Evolutionary conservation across 176 grass and related monocot species (phyloP).

Genomic region (Juncus effusus): DNA sequence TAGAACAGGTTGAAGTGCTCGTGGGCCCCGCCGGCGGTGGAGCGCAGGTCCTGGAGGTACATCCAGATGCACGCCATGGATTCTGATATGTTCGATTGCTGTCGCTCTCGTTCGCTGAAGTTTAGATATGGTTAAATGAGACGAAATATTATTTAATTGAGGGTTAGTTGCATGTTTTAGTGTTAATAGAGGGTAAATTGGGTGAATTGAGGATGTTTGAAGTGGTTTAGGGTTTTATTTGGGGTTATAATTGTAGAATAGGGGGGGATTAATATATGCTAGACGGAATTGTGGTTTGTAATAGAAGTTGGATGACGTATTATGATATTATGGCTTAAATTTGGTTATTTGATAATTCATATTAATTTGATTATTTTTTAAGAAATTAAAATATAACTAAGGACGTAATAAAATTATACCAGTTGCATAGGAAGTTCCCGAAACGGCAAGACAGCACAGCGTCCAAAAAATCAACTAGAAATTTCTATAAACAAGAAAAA

Average conservation of each 20-base stretch:
- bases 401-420: constrained; percentile 39
- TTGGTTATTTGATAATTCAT: too few species aligned
- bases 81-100: constrained; percentile 55
- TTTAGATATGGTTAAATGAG: constrained; percentile 10
- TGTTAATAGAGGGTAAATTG: too few species aligned
- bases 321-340: too few species aligned
- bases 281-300: too few species aligned
- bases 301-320: too few species aligned
- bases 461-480: constrained; percentile 96
- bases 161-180: too few species aligned
- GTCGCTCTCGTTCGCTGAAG: constrained; percentile 88
- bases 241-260: too few species aligned
- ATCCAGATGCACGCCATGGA: constrained; percentile 74
- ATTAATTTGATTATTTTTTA: too few species aligned
- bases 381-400: not conserved
- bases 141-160: too few species aligned
- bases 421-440: constrained; percentile 95
- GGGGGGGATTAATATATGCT: too few species aligned
- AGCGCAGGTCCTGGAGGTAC: constrained; percentile 54
- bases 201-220: too few species aligned
- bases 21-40: constrained; percentile 64
- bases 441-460: constrained; percentile 84
- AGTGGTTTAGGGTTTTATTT: too few species aligned
- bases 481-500: constrained; percentile 54
- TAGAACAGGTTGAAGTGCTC: constrained; percentile 86